Conservation (phyloP, 2,329 filamentous ascomycete genomes). For the Sporothrix sp. region DNA sequence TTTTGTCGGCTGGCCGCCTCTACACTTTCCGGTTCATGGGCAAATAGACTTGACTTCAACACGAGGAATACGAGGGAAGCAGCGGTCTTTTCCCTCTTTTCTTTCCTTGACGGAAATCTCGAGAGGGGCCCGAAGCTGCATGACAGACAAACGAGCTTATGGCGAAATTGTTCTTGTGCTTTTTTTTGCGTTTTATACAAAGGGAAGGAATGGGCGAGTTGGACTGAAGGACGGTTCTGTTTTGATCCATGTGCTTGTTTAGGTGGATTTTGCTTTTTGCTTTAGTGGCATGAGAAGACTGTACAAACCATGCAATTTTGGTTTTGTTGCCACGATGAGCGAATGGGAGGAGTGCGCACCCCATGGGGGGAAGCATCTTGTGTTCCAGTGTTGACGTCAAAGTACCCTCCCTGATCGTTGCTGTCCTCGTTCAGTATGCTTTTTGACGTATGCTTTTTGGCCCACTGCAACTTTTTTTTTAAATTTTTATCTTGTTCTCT, state of each 20-base stretch:
- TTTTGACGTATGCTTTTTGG: too few species aligned
- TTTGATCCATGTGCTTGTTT: too few species aligned
- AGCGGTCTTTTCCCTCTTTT: conserved; percentile 1
- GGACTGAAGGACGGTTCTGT: too few species aligned
- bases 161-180: conserved; percentile 2
- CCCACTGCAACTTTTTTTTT: too few species aligned
- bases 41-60: conserved; percentile 12
- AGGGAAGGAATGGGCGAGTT: neutral
- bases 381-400: too few species aligned
- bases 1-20: conserved; percentile 16
- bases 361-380: too few species aligned
- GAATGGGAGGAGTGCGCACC: neutral
- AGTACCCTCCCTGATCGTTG: too few species aligned
- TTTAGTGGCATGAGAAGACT: conserved; percentile 1
- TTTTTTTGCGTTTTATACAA: conserved; percentile 1
- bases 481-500: neutral
- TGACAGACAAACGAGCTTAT: conserved; percentile 16
- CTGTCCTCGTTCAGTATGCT: neutral
- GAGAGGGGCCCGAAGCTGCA: conserved; percentile 11
- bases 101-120: conserved; percentile 14
- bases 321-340: neutral
- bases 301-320: conserved; percentile 4
- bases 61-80: conserved; percentile 9
- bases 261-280: conserved; percentile 1
- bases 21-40: conserved; percentile 10